Evolutionary conservation across 23 red algal species (phyloP).

Genomic region (Pyropia haitanensis): DNA sequence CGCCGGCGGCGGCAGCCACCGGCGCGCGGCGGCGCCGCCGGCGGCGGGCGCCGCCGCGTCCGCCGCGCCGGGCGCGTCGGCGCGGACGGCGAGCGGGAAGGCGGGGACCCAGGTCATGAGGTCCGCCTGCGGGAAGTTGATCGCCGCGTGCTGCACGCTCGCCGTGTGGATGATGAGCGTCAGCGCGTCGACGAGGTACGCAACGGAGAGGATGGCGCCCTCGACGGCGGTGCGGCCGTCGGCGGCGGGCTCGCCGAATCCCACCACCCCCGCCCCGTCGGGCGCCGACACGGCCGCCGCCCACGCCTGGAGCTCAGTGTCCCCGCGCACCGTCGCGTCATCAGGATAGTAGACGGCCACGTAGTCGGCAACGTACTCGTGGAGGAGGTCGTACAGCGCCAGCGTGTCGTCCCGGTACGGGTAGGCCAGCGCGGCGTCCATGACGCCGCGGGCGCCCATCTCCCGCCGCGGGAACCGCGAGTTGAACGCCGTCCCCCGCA

Average conservation of each 20-base stretch:
- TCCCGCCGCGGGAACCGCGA: conserved; percentile 22
- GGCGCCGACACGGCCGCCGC: neutral
- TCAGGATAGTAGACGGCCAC: conserved; percentile 4
- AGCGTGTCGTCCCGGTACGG: conserved; percentile 20
- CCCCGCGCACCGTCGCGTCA: neutral
- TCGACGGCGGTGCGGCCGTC: too few relatives aligned
- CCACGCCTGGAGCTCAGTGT: conserved; percentile 9
- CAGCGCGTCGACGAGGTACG: conserved; percentile 7
- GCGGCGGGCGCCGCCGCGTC: neutral
- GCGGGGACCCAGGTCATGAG: conserved; percentile 22
- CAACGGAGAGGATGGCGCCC: neutral
- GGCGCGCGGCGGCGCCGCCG: neutral
- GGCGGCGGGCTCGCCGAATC: too few relatives aligned
- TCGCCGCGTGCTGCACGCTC: conserved; percentile 22
- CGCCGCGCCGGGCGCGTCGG: neutral
- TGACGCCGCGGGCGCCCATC: neutral
- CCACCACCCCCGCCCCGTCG: too few relatives aligned
- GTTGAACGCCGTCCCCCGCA: conserved; percentile 6
- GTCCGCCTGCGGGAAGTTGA: conserved; percentile 14
- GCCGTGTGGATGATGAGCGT: conserved; percentile 14
- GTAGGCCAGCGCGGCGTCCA: neutral
- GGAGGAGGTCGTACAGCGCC: neutral
- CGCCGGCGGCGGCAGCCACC: conserved; percentile 4
- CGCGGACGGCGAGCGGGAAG: conserved; percentile 15
- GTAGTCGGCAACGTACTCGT: conserved; percentile 4